phyloP scores from a whole-genome alignment of 2,329 filamentous ascomycete species.

The Apiospora pterosperma region DNA sequence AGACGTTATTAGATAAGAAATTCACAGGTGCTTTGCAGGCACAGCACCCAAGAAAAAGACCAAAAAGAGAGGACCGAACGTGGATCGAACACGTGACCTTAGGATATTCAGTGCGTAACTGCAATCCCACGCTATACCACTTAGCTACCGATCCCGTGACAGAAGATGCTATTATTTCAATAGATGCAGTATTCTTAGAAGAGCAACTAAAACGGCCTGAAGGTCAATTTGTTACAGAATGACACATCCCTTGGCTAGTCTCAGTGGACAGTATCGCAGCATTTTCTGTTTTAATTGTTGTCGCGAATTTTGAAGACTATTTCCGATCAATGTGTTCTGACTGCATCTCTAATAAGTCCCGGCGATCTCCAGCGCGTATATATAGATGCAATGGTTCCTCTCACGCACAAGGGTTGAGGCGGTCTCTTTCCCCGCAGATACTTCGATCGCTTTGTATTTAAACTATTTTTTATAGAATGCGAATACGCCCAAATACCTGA shows the following conservation, averaged over 20 bases:
- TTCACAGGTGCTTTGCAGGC: too few species aligned
- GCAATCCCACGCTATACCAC: constrained; percentile 3
- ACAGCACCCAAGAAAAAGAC: not conserved
- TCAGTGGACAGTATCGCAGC: not conserved
- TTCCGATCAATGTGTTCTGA: not conserved
- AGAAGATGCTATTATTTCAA: not conserved
- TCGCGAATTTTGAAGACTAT: too few species aligned
- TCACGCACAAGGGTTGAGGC: too few species aligned
- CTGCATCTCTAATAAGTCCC: not conserved
- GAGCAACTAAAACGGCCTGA: too few species aligned
- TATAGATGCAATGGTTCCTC: not conserved
- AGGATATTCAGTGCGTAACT: not conserved
- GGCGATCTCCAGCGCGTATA: not conserved
- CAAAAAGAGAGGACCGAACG: not conserved
- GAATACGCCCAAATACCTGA: too few species aligned
- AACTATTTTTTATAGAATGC: too few species aligned
- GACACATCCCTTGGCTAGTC: too few species aligned
- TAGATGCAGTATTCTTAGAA: not conserved
- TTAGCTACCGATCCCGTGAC: not conserved
- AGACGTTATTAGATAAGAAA: too few species aligned
- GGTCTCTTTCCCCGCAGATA: too few species aligned
- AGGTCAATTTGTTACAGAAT: too few species aligned
- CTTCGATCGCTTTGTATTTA: too few species aligned
- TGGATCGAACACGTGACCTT: constrained; percentile 3
- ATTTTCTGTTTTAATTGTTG: too few species aligned